A percentile compares a stretch with the other conserved stretches of the same genome.
phyloP scores from a whole-genome alignment of 179 eudicot species.

The Dionaea muscipula region DNA sequence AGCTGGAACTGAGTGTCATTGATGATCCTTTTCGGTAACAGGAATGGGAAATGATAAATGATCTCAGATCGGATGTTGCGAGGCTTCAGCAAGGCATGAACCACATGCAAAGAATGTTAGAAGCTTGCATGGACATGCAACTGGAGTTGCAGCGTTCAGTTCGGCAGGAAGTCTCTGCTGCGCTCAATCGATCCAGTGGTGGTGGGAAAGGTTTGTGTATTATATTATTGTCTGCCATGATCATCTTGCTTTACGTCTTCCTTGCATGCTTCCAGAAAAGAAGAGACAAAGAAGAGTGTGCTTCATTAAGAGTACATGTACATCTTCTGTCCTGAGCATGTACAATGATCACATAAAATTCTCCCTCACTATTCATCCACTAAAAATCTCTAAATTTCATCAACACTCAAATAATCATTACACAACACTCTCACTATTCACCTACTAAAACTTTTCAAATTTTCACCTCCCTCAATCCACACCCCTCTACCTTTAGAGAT shows the following conservation, averaged over 20 bases:
- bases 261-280: not conserved
- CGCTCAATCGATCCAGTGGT: slow-evolving; percentile 65
- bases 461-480: too few relatives aligned
- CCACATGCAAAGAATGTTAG: slow-evolving; percentile 97
- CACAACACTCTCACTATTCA: too few relatives aligned
- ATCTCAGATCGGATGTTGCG: slow-evolving; percentile 72
- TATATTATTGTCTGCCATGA: not conserved
- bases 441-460: too few relatives aligned
- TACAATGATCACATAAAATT: too few relatives aligned
- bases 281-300: not conserved
- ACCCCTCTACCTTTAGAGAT: too few relatives aligned
- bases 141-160: slow-evolving; percentile 92
- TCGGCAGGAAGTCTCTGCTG: slow-evolving; percentile 97
- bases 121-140: slow-evolving; percentile 99
- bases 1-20: not conserved
- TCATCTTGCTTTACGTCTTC: not conserved
- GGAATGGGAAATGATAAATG: slow-evolving; percentile 98
- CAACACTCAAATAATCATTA: too few relatives aligned
- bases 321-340: too few relatives aligned
- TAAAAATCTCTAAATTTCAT: too few relatives aligned
- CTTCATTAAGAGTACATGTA: too few relatives aligned
- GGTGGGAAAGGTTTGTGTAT: slow-evolving; percentile 47
- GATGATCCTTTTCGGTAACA: slow-evolving; percentile 16
- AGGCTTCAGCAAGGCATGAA: slow-evolving; percentile 97
- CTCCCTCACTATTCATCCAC: too few relatives aligned